These are phyloP conservation scores for Ustilaginoidea virens DNA, from an alignment of 2,329 filamentous ascomycete species.

Conservation along the genomic window DNA sequence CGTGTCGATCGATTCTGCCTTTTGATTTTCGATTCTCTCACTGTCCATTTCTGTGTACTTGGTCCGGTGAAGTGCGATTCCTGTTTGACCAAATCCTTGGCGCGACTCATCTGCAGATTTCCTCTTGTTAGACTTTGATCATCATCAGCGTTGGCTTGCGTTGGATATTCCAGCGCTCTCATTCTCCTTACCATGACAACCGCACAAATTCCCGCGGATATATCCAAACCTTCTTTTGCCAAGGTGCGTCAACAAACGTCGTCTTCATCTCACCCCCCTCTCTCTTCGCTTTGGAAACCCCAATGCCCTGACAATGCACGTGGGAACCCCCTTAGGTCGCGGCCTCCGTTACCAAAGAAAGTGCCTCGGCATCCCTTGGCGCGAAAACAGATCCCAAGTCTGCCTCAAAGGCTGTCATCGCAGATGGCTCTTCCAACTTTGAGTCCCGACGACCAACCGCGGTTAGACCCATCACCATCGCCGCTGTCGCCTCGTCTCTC, in stretches of 20 bases:
- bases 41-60: conserved; percentile 15
- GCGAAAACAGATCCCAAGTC: conserved; percentile 7
- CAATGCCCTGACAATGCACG: not conserved
- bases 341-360: conserved; percentile 23
- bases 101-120: conserved; percentile 4
- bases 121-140: conserved; percentile 4
- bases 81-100: conserved; percentile 1
- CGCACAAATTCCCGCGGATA: conserved; percentile 28
- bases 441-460: conserved; percentile 5
- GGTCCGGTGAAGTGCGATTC: conserved; percentile 4
- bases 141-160: conserved; percentile 7
- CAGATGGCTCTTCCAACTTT: conserved; percentile 8
- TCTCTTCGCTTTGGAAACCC: not conserved
- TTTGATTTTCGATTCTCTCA: conserved; percentile 29
- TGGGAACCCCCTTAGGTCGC: conserved; percentile 25
- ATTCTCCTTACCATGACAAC: conserved; percentile 26
- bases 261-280: too few species aligned
- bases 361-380: conserved; percentile 4
- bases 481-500: conserved; percentile 14
- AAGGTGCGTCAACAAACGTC: conserved; percentile 45
- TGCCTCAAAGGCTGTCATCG: conserved; percentile 5
- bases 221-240: conserved; percentile 55
- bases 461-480: conserved; percentile 9
- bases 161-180: conserved; percentile 10
- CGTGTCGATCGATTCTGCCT: conserved; percentile 38